phyloP scores from a whole-genome alignment of 257 asterid species.

The Osmanthus fragrans region DNA sequence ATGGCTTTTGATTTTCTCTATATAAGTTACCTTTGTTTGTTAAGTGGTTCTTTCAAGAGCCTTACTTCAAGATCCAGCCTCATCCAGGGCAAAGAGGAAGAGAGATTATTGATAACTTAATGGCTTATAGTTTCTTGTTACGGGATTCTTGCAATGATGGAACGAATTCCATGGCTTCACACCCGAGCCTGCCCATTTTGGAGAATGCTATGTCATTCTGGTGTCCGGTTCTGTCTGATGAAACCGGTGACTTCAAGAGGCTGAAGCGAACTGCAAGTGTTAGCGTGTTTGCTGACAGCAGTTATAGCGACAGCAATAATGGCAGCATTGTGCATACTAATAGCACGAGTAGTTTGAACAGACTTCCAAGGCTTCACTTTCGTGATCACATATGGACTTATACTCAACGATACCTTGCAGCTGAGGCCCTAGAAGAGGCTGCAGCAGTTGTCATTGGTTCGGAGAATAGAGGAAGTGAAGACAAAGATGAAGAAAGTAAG shows the following conservation, averaged over 20 bases:
- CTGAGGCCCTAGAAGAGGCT: conserved; percentile 59
- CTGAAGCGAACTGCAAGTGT: conserved; percentile 39
- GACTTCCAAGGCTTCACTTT: conserved; percentile 49
- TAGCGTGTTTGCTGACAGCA: conserved; percentile 30
- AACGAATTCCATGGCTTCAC: conserved; percentile 14
- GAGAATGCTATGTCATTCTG: conserved; percentile 35
- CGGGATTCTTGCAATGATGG: conserved; percentile 36
- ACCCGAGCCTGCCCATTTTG: conserved; percentile 28
- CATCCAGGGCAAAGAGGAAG: conserved; percentile 1
- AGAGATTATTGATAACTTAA: conserved; percentile 7
- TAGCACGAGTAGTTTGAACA: conserved; percentile 45
- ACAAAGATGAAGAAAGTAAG: conserved; percentile 24
- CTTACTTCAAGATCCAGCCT: conserved; percentile 24
- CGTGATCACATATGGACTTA: conserved; percentile 69
- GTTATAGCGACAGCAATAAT: conserved; percentile 19
- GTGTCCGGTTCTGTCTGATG: conserved; percentile 39
- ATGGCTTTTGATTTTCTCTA: conserved; percentile 15
- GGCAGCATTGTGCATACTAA: conserved; percentile 37
- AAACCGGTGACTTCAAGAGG: conserved; percentile 44
- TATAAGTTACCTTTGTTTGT: conserved; percentile 37
- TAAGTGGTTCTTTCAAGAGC: conserved; percentile 66
- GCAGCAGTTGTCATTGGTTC: conserved; percentile 29
- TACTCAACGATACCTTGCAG: conserved; percentile 58
- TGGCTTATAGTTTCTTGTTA: conserved; percentile 41
- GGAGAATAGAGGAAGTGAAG: conserved; percentile 21